phyloP scores from a whole-genome alignment of 768 basidiomycete genomes.

The Austroboletus festivus region DNA sequence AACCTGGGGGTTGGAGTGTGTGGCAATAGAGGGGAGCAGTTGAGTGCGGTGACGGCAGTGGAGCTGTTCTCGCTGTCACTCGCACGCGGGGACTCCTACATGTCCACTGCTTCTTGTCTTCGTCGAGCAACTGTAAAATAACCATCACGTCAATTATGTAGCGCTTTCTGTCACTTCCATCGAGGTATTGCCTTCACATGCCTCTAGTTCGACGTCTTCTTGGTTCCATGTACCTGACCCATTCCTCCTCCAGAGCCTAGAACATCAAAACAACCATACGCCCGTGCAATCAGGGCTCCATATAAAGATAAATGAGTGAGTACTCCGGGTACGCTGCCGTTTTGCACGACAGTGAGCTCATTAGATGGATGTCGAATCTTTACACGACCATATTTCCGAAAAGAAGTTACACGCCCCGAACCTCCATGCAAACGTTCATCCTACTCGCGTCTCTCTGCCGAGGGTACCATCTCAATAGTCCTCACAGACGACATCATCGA shows the following conservation, averaged over 20 bases:
- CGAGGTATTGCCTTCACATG: slow-evolving; percentile 35
- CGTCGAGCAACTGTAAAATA: background rate
- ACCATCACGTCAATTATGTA: slow-evolving; percentile 24
- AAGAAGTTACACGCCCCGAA: background rate
- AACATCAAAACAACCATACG: background rate
- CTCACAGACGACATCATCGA: background rate
- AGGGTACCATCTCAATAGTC: background rate
- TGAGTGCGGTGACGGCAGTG: background rate
- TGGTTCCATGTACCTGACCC: slow-evolving; percentile 25
- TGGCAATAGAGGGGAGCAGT: background rate
- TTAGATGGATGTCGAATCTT: no score
- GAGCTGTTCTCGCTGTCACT: slow-evolving; percentile 9
- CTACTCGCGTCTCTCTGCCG: slow-evolving; percentile 2
- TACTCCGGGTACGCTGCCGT: background rate
- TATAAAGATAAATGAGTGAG: slow-evolving; percentile 14
- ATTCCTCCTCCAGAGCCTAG: background rate
- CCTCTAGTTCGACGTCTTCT: slow-evolving; percentile 37
- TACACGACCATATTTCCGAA: slow-evolving; percentile 1
- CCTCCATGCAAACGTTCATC: background rate
- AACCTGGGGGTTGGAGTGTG: no score
- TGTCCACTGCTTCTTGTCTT: background rate
- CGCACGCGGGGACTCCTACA: slow-evolving; percentile 11
- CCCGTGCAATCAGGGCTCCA: background rate
- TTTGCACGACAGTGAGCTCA: background rate
- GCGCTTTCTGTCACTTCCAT: slow-evolving; percentile 42